Percentiles rank a stretch among this genome's conserved stretches.
Conservation (phyloP, 306 rosid species). For the Trifolium fragiferum region DNA sequence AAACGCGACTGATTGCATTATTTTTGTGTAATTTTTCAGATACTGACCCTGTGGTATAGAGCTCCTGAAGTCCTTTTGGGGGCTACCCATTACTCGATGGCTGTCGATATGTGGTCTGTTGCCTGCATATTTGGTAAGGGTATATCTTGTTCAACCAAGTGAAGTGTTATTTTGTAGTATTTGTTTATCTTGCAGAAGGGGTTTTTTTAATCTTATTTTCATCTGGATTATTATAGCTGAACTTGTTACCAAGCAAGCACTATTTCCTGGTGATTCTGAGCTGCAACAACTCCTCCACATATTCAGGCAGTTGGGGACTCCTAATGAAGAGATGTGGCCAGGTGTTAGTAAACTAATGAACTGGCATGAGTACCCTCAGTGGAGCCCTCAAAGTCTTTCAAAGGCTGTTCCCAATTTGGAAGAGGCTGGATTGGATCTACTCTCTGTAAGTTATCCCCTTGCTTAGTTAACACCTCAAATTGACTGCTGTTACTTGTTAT, state of each 20-base stretch:
- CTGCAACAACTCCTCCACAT: constrained; percentile 97
- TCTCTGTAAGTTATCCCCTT: constrained; percentile 51
- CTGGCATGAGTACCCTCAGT: constrained; percentile 97
- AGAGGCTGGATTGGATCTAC: constrained; percentile 65
- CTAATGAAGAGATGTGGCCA: constrained; percentile 91
- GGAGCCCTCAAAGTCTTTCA: constrained; percentile 74
- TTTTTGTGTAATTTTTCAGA: constrained; percentile 49
- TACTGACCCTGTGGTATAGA: constrained; percentile 91
- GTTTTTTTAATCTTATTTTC: background rate
- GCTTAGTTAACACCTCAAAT: background rate
- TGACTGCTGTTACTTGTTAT: background rate
- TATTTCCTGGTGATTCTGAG: constrained; percentile 94
- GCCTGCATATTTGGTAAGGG: constrained; percentile 86
- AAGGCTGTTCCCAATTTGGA: constrained; percentile 77
- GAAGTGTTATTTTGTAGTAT: background rate
- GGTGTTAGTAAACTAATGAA: constrained; percentile 89
- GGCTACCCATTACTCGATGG: constrained; percentile 96
- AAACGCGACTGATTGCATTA: background rate
- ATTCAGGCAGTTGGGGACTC: constrained; percentile 93
- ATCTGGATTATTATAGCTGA: constrained; percentile 59
- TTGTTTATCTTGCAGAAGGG: background rate
- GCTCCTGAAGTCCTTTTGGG: constrained; percentile 98
- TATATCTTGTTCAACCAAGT: background rate
- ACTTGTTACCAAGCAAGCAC: constrained; percentile 84
- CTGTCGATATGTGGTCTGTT: constrained; percentile 95